Evolutionary conservation across 257 asterid species (phyloP).

Genomic region (Penstemon eatonii): DNA sequence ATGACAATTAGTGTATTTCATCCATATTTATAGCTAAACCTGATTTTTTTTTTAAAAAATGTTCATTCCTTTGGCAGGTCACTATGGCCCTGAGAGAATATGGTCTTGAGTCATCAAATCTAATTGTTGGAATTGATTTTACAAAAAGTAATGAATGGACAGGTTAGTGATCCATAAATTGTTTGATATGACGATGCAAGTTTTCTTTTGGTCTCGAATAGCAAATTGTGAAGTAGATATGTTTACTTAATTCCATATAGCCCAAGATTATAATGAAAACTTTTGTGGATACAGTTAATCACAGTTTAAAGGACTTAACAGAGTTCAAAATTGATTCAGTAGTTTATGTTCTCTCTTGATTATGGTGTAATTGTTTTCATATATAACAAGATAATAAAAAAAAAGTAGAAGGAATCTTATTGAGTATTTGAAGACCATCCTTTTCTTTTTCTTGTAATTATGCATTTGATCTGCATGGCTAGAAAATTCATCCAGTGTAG

Average conservation of each 20-base stretch:
- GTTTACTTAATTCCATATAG: too few relatives aligned
- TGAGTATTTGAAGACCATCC: background rate
- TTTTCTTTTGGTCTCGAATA: background rate
- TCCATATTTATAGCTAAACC: slow-evolving; percentile 11
- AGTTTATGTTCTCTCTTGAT: slow-evolving; percentile 6
- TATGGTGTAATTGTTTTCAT: slow-evolving; percentile 4
- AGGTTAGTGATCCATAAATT: slow-evolving; percentile 41
- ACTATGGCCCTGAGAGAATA: slow-evolving; percentile 67
- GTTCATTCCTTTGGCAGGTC: slow-evolving; percentile 50
- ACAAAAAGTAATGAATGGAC: slow-evolving; percentile 94
- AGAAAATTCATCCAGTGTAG: background rate
- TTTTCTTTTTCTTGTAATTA: background rate
- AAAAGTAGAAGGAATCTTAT: background rate
- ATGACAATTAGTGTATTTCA: slow-evolving; percentile 2
- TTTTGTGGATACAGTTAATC: too few relatives aligned
- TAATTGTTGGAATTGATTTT: slow-evolving; percentile 80
- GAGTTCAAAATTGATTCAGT: slow-evolving; percentile 7
- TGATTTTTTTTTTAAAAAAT: slow-evolving; percentile 19
- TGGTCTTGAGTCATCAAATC: slow-evolving; percentile 87
- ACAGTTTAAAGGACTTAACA: slow-evolving; percentile 15
- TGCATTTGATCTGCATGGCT: slow-evolving; percentile 1
- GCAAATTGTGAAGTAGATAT: background rate
- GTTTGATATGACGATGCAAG: slow-evolving; percentile 26
- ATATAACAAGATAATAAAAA: background rate
- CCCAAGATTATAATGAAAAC: too few relatives aligned